Percentiles rank a stretch among this genome's conserved stretches.
Conservation (phyloP, 371 early-diverging fungal species). For the Syncephalis fuscata region DNA sequence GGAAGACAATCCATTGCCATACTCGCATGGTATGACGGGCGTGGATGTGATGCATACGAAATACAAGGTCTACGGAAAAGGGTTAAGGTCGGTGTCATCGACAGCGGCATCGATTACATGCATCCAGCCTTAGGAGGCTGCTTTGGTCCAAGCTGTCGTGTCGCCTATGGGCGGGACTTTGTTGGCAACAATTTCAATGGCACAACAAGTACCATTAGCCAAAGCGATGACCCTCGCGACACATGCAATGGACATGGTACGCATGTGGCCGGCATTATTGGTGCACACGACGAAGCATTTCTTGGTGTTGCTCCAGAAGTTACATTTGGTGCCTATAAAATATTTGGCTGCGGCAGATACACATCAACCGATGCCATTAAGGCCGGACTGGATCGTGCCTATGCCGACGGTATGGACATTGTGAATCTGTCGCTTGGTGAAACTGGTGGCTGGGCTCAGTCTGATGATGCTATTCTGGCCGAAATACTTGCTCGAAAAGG, state of each 20-base stretch:
- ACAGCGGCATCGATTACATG: conserved; percentile 34
- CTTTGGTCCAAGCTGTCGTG: conserved; percentile 28
- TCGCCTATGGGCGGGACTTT: conserved; percentile 29
- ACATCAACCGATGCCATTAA: conserved; percentile 50
- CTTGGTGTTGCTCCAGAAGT: conserved; percentile 19
- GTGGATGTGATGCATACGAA: background rate
- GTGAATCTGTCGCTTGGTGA: conserved; percentile 35
- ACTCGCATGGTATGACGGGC: too few relatives aligned
- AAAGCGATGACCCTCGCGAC: conserved; percentile 26
- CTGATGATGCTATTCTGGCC: too few relatives aligned
- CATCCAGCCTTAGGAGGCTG: conserved; percentile 55
- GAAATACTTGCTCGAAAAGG: too few relatives aligned
- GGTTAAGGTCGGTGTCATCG: conserved; percentile 49
- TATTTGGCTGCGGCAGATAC: conserved; percentile 59
- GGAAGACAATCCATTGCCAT: too few relatives aligned
- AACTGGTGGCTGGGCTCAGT: too few relatives aligned
- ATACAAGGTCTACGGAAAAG: conserved; percentile 21
- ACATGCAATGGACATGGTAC: conserved; percentile 50
- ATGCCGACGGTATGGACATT: conserved; percentile 44
- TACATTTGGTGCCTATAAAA: conserved; percentile 43
- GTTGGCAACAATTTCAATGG: conserved; percentile 29
- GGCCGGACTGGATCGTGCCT: conserved; percentile 50
- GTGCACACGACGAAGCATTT: conserved; percentile 9
- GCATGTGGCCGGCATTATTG: conserved; percentile 30
- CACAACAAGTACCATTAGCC: conserved; percentile 8